These are phyloP conservation scores for Hypomyces perniciosus DNA, from an alignment of 2,329 filamentous ascomycete genomes.

Conservation along the genomic window DNA sequence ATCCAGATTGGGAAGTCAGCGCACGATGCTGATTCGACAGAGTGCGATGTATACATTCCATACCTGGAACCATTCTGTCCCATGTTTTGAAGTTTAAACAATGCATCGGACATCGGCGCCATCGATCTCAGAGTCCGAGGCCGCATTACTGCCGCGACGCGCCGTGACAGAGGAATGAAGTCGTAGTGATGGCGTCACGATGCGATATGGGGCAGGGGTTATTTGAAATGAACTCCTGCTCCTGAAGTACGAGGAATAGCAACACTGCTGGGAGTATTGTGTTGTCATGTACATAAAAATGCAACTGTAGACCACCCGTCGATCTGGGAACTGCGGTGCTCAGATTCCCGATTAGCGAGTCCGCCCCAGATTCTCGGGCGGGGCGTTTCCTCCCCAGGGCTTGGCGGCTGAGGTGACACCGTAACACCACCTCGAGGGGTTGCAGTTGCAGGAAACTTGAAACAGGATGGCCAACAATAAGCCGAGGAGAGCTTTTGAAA, in stretches of 20 bases:
- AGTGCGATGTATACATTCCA: neutral
- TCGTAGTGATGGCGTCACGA: too few relatives aligned
- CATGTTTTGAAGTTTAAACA: neutral
- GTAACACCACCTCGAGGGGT: neutral
- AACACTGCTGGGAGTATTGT: too few relatives aligned
- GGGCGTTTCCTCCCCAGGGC: constrained; percentile 1
- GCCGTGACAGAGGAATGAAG: too few relatives aligned
- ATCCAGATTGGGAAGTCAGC: too few relatives aligned
- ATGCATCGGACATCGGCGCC: neutral
- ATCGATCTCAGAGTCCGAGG: too few relatives aligned
- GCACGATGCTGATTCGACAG: neutral
- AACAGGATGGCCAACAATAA: neutral
- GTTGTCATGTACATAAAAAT: too few relatives aligned
- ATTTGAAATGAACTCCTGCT: too few relatives aligned
- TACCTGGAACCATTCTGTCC: neutral
- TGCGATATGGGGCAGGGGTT: too few relatives aligned
- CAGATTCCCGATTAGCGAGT: constrained; percentile 10
- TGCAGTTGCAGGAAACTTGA: too few relatives aligned
- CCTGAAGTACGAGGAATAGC: too few relatives aligned
- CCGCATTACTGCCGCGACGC: too few relatives aligned
- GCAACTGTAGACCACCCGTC: neutral
- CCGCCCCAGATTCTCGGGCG: constrained; percentile 5
- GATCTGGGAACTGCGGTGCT: neutral
- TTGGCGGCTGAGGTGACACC: constrained; percentile 12
- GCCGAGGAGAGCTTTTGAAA: neutral